phyloP scores from a whole-genome alignment of 1,284 basidiomycete genomes.

The Microstroma glucosiphilum region DNA sequence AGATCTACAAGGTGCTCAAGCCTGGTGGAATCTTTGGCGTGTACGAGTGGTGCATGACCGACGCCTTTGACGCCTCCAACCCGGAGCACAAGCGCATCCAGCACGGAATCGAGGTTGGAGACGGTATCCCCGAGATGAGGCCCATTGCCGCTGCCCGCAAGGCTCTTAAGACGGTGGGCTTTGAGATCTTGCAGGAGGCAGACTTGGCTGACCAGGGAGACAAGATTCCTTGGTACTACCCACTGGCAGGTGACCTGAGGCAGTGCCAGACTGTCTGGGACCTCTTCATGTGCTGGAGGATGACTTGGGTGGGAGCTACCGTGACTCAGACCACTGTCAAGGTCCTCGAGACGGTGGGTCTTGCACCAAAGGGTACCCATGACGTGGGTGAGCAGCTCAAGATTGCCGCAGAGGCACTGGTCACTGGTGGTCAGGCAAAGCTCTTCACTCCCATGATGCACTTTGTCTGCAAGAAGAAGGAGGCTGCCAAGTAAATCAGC shows the following conservation, averaged over 20 bases:
- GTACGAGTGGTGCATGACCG: conserved; percentile 99
- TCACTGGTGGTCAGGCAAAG: conserved; percentile 79
- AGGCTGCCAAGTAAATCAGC: conserved; percentile 2
- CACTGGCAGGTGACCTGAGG: conserved; percentile 81
- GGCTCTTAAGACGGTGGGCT: conserved; percentile 78
- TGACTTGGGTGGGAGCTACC: conserved; percentile 78
- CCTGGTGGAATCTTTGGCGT: conserved; percentile 96
- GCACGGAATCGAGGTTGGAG: conserved; percentile 70
- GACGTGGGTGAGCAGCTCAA: conserved; percentile 85
- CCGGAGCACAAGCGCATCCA: conserved; percentile 85
- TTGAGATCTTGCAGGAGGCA: conserved; percentile 83
- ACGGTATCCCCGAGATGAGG: conserved; percentile 97
- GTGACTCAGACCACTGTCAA: conserved; percentile 77
- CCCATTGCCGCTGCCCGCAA: conserved; percentile 66
- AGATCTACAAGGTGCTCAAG: conserved; percentile 92
- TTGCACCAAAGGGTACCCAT: conserved; percentile 87
- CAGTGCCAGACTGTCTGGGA: conserved; percentile 95
- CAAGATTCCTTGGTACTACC: conserved; percentile 87
- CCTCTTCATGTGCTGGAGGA: conserved; percentile 54
- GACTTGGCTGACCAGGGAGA: conserved; percentile 83
- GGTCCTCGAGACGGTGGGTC: conserved; percentile 68
- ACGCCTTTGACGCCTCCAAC: conserved; percentile 78
- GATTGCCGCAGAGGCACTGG: conserved; percentile 70
- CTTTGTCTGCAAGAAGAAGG: conserved; percentile 14
- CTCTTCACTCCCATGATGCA: conserved; percentile 56